Evolutionary conservation across 2,329 filamentous ascomycete species (phyloP).

Genomic region (Venturia aucupariae): DNA sequence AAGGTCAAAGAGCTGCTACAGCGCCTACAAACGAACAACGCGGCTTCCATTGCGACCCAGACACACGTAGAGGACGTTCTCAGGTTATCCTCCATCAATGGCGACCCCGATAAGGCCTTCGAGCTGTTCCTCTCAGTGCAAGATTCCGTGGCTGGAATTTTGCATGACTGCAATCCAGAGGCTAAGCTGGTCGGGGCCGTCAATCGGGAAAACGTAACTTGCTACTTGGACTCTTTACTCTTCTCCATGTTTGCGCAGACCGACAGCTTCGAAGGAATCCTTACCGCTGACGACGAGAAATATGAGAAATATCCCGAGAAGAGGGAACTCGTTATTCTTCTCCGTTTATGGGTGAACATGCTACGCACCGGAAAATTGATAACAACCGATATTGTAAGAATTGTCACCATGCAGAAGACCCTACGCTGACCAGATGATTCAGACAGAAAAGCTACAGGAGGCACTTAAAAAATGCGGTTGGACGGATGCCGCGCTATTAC

Average conservation of each 20-base stretch:
- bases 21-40: slow-evolving; percentile 39
- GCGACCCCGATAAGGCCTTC: slow-evolving; percentile 64
- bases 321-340: slow-evolving; percentile 60
- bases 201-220: slow-evolving; percentile 82
- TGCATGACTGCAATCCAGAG: slow-evolving; percentile 64
- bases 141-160: slow-evolving; percentile 69
- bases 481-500: slow-evolving; percentile 65
- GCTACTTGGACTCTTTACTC: slow-evolving; percentile 81
- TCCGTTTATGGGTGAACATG: slow-evolving; percentile 91
- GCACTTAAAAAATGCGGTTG: slow-evolving; percentile 79
- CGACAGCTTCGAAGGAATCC: slow-evolving; percentile 85
- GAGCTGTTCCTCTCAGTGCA: slow-evolving; percentile 70
- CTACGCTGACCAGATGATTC: slow-evolving; percentile 3
- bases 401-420: not conserved
- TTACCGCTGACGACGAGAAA: slow-evolving; percentile 62
- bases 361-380: slow-evolving; percentile 78
- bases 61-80: slow-evolving; percentile 56
- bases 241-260: slow-evolving; percentile 94
- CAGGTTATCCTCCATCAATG: slow-evolving; percentile 53
- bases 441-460: slow-evolving; percentile 78
- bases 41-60: slow-evolving; percentile 39
- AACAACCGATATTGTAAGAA: slow-evolving; percentile 66
- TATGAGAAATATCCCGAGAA: slow-evolving; percentile 52
- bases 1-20: slow-evolving; percentile 28
- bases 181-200: slow-evolving; percentile 72